phyloP scores from a whole-genome alignment of 1,284 basidiomycete species.

The Irpex sp. region DNA sequence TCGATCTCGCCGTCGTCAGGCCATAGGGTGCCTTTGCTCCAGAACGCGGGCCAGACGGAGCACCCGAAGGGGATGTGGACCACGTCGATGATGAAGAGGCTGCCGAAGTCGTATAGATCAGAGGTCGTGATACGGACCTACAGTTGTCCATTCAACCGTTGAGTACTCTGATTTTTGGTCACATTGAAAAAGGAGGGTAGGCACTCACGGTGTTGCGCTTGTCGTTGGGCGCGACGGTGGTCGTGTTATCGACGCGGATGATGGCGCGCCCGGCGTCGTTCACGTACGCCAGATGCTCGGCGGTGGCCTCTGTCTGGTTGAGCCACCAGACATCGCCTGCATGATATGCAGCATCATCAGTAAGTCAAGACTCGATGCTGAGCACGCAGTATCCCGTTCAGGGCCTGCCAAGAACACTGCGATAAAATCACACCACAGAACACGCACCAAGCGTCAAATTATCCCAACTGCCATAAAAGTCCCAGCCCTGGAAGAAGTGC shows the following conservation, averaged over 20 bases:
- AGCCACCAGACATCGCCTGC: slow-evolving; percentile 53
- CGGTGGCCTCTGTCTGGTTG: slow-evolving; percentile 37
- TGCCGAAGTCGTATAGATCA: slow-evolving; percentile 46
- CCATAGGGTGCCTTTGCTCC: slow-evolving; percentile 42
- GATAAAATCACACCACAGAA: neutral
- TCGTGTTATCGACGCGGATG: slow-evolving; percentile 56
- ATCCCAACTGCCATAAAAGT: slow-evolving; percentile 55
- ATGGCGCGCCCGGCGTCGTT: slow-evolving; percentile 54
- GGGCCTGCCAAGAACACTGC: neutral
- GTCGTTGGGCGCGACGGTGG: slow-evolving; percentile 40
- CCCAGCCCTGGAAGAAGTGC: slow-evolving; percentile 59
- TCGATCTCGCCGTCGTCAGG: slow-evolving; percentile 51
- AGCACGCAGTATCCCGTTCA: too few relatives aligned
- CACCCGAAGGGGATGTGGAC: slow-evolving; percentile 55
- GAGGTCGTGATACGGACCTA: slow-evolving; percentile 52
- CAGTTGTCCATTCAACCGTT: neutral
- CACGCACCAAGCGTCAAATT: slow-evolving; percentile 59
- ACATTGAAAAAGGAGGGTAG: slow-evolving; percentile 9
- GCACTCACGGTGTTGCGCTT: slow-evolving; percentile 54
- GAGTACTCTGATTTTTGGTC: neutral
- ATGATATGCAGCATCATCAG: neutral
- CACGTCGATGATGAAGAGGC: slow-evolving; percentile 46
- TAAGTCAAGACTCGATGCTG: too few relatives aligned
- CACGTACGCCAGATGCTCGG: slow-evolving; percentile 48
- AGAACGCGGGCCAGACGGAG: slow-evolving; percentile 51